Base-by-base conservation (phyloP, 139 green algal genomes). In the Micromonas commoda region DNA sequence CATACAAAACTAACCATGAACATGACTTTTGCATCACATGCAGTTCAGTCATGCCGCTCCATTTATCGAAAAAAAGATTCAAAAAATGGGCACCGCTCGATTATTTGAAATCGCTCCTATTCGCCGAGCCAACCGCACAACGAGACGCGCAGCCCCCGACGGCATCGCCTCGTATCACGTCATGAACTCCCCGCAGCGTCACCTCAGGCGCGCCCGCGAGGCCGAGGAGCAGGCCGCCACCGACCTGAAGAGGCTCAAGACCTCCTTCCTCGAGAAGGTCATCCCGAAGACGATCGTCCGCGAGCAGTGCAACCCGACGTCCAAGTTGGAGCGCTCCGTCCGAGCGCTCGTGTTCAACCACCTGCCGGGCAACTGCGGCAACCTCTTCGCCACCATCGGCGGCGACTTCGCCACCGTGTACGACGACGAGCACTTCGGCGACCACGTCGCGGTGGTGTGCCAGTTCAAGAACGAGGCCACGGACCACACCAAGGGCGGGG, bases 371-470 rank as follows among this genome's bases (percentile, higher is more conserved):
- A 45, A 34, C 29, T 60, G 75, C 37, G 33, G 23, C 39, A 80
- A 80, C 29, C 39, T 76, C 29, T 80, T 80, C 63, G 63, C 75
- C 19, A 64, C 75, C 60, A 23, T 74, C 23, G 65, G 63, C 33
- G 66, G 34, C 35, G 63, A 75, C 4, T 45, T 87, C 77, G 84
- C 77, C 1, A 90, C 88, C 19, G 72, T 93, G 5, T 93, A 93
- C 65, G 88, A 92, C 37, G 87, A 89, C 31, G 45, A 71, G 35
- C 88, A 93, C 75, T 86, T 92, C 84, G 87, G 86, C 0, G 83
- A 89, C 73, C 81, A 89, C 74, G 77, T 93, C 28, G 83, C 61
- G 0, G 80, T 92, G 3, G 87, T 89, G 6, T 20, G 6, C 66
- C 86, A 93, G 20, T 91, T 87, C 38, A 74, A 77, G 1, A 91